These are phyloP conservation scores for Lasiodiplodia citricola DNA, from an alignment of 2,329 filamentous ascomycete species.

Conservation along the genomic window DNA sequence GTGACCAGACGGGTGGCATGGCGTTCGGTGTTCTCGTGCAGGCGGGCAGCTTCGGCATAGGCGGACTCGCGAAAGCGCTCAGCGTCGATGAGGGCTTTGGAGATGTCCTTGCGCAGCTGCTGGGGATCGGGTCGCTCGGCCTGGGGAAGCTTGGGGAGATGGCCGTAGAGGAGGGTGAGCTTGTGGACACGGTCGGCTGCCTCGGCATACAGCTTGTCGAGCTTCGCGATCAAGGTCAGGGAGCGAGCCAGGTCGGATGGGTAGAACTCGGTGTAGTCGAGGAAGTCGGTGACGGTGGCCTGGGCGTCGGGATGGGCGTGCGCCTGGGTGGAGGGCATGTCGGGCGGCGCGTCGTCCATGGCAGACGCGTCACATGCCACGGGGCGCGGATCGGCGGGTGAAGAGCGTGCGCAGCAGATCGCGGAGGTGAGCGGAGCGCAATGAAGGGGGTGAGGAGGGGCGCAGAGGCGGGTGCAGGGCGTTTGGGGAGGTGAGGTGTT, in stretches of 20 bases:
- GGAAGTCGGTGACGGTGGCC: conserved; percentile 69
- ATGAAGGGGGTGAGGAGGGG: not conserved
- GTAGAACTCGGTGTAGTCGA: conserved; percentile 73
- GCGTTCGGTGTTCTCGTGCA: conserved; percentile 63
- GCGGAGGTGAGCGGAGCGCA: not conserved
- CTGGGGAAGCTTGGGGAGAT: conserved; percentile 56
- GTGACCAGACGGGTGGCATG: conserved; percentile 62
- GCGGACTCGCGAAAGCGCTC: conserved; percentile 62
- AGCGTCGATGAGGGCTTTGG: conserved; percentile 59
- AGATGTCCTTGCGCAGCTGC: conserved; percentile 61
- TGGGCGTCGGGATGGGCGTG: conserved; percentile 68
- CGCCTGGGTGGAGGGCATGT: conserved; percentile 43
- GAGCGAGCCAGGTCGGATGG: conserved; percentile 69
- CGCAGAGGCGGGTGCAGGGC: not conserved
- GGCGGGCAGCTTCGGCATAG: conserved; percentile 60
- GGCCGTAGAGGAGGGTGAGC: conserved; percentile 54
- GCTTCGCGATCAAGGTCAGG: conserved; percentile 63
- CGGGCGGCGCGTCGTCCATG: conserved; percentile 29
- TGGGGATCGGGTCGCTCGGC: conserved; percentile 58
- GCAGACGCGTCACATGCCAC: conserved; percentile 12
- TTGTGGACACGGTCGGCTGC: conserved; percentile 54
- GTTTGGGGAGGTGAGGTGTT: not conserved
- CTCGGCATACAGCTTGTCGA: conserved; percentile 51
- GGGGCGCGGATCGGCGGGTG: not conserved
- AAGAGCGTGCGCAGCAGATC: not conserved